Percentiles rank a stretch among this genome's conserved stretches.
phyloP scores from a whole-genome alignment of 106 monocot species.

The Platanthera guangdongensis region DNA sequence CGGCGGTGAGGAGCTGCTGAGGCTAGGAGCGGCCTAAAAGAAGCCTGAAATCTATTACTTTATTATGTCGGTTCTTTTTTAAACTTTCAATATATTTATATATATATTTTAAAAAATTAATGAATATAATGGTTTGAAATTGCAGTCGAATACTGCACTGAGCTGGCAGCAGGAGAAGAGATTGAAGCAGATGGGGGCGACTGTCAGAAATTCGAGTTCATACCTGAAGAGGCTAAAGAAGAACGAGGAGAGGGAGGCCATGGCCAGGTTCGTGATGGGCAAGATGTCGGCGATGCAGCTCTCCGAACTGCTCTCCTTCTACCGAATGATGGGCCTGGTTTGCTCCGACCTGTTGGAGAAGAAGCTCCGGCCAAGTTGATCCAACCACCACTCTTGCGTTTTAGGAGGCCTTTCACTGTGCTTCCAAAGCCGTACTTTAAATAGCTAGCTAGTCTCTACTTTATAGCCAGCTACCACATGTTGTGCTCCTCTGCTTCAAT shows the following conservation, averaged over 20 bases:
- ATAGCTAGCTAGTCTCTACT: too few relatives aligned
- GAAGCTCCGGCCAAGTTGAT: conserved; percentile 17
- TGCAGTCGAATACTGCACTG: conserved; percentile 60
- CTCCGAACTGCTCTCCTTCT: conserved; percentile 75
- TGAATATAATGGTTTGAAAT: not conserved
- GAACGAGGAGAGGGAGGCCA: conserved; percentile 45
- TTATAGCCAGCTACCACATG: too few relatives aligned
- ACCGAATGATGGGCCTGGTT: conserved; percentile 63
- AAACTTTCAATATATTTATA: too few relatives aligned
- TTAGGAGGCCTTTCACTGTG: too few relatives aligned
- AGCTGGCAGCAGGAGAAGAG: conserved; percentile 81
- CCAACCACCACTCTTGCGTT: too few relatives aligned
- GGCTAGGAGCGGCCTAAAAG: too few relatives aligned
- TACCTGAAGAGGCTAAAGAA: conserved; percentile 55
- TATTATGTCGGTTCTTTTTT: too few relatives aligned
- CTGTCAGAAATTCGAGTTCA: conserved; percentile 72
- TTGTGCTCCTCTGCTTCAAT: too few relatives aligned
- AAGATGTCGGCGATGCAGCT: conserved; percentile 74
- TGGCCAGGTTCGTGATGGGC: conserved; percentile 48
- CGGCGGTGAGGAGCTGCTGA: too few relatives aligned
- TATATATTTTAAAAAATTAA: too few relatives aligned
- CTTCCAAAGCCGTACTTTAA: too few relatives aligned
- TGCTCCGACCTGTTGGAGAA: conserved; percentile 68
- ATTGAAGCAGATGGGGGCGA: conserved; percentile 92
- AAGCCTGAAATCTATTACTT: too few relatives aligned